A percentile compares a stretch with the other conserved stretches of the same genome.
Conservation (phyloP, 257 asterid genomes). For the Lithospermum erythrorhizon region DNA sequence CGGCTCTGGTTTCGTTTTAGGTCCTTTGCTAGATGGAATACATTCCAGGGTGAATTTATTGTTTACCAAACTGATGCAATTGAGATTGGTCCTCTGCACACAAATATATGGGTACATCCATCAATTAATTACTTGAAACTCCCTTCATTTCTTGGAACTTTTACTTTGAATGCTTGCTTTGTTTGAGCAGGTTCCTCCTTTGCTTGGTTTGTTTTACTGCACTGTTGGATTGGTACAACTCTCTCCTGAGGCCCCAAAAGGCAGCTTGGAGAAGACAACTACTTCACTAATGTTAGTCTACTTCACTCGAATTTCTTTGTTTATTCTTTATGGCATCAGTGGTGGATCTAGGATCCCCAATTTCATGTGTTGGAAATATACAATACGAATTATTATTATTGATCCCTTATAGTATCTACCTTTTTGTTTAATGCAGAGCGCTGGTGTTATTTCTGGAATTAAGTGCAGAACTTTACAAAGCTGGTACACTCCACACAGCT, state of each 20-base stretch:
- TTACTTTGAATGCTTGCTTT: not conserved
- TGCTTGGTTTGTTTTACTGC: conserved; percentile 66
- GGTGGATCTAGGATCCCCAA: too few species aligned
- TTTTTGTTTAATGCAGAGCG: conserved; percentile 25
- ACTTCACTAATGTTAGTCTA: conserved; percentile 43
- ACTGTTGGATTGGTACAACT: conserved; percentile 50
- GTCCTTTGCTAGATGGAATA: conserved; percentile 64
- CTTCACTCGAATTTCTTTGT: too few species aligned
- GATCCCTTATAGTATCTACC: not conserved
- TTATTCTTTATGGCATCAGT: too few species aligned
- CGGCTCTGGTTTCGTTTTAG: conserved; percentile 47
- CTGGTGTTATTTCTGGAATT: conserved; percentile 47
- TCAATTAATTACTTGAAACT: not conserved
- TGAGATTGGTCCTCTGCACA: conserved; percentile 63
- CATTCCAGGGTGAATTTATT: conserved; percentile 63
- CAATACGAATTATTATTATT: too few species aligned
- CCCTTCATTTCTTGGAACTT: not conserved
- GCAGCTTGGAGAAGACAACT: conserved; percentile 20
- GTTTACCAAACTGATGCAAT: conserved; percentile 60
- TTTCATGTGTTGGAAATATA: too few species aligned
- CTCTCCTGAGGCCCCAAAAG: conserved; percentile 16
- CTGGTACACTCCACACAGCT: too few species aligned
- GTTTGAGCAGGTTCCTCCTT: conserved; percentile 47
- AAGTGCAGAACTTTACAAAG: conserved; percentile 69
- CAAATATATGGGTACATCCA: conserved; percentile 45